Percentiles rank a stretch among this genome's conserved stretches.
Conservation (phyloP, 352 stramenopile genomes). For the Phytophthora megakarya region DNA sequence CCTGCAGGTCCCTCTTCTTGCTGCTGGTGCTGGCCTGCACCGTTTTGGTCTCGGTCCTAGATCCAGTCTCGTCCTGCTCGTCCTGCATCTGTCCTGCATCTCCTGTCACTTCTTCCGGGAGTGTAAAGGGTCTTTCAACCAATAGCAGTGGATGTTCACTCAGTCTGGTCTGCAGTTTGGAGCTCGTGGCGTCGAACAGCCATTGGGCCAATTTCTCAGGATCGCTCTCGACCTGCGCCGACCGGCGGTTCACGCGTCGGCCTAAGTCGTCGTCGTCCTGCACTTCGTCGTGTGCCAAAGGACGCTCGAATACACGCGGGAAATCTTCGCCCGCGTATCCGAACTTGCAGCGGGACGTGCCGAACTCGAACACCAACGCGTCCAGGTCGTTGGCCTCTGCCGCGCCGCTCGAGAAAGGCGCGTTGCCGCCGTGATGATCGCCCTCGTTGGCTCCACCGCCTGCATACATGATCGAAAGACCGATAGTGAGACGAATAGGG, state of each 20-base stretch:
- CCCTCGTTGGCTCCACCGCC: slow-evolving; percentile 39
- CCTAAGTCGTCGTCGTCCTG: slow-evolving; percentile 27
- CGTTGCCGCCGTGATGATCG: slow-evolving; percentile 33
- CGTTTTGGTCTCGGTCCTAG: slow-evolving; percentile 6
- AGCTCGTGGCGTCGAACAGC: slow-evolving; percentile 62
- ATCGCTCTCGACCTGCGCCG: slow-evolving; percentile 62
- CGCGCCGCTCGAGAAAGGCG: slow-evolving; percentile 48
- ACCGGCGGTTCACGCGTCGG: slow-evolving; percentile 14
- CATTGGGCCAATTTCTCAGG: slow-evolving; percentile 67
- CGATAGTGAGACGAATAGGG: too few relatives aligned
- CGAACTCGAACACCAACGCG: slow-evolving; percentile 82
- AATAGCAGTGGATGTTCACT: slow-evolving; percentile 71
- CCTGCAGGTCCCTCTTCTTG: slow-evolving; percentile 66
- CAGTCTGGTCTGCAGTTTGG: slow-evolving; percentile 54
- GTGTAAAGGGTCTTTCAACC: slow-evolving; percentile 67
- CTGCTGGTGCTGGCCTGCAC: slow-evolving; percentile 27
- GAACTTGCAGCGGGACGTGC: slow-evolving; percentile 75
- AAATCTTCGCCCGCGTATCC: slow-evolving; percentile 90
- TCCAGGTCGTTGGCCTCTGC: slow-evolving; percentile 78
- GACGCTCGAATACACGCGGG: slow-evolving; percentile 71
- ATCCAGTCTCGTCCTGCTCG: slow-evolving; percentile 25
- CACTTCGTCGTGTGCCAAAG: slow-evolving; percentile 23
- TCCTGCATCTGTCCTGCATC: slow-evolving; percentile 23
- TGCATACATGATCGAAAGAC: slow-evolving; percentile 46
- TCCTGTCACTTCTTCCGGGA: slow-evolving; percentile 49